Evolutionary conservation across 192 early-diverging fungal species (phyloP).

Genomic region (Gigaspora rosea): DNA sequence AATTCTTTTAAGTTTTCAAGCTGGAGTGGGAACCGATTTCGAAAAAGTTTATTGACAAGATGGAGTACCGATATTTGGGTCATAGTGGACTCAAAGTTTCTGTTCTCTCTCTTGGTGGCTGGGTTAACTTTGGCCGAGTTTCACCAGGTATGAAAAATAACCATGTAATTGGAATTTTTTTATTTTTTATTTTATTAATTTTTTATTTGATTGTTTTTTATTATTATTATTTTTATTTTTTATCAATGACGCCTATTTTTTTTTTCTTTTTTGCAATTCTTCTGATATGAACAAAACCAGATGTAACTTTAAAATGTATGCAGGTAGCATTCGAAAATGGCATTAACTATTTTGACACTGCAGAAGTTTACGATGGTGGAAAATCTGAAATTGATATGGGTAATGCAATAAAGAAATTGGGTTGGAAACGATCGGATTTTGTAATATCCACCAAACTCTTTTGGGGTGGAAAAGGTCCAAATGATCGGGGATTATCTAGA

Average conservation of each 20-base stretch:
- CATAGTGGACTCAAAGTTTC: conserved; percentile 77
- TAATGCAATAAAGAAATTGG: conserved; percentile 72
- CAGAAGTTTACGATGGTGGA: conserved; percentile 63
- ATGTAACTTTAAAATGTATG: conserved; percentile 66
- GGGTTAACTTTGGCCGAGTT: conserved; percentile 63
- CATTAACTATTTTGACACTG: conserved; percentile 80
- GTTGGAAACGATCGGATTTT: conserved; percentile 68
- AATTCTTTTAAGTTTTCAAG: too few species aligned
- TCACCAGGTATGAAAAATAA: not conserved
- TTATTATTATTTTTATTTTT: too few species aligned
- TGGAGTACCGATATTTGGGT: conserved; percentile 84
- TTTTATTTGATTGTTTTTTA: too few species aligned
- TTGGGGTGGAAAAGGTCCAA: conserved; percentile 73
- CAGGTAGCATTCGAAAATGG: conserved; percentile 69
- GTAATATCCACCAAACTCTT: conserved; percentile 83
- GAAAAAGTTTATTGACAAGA: conserved; percentile 26
- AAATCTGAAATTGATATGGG: conserved; percentile 78
- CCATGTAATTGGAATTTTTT: too few species aligned
- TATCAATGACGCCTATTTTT: too few species aligned
- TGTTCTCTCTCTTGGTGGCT: conserved; percentile 66
- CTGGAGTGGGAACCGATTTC: too few species aligned
- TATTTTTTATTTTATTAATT: too few species aligned
- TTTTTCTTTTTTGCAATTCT: too few species aligned
- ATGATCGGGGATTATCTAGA: conserved; percentile 79
- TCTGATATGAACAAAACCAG: conserved; percentile 25